Evolutionary conservation across 2,329 filamentous ascomycete genomes (phyloP).

Genomic region (Aspergillus nomiae): DNA sequence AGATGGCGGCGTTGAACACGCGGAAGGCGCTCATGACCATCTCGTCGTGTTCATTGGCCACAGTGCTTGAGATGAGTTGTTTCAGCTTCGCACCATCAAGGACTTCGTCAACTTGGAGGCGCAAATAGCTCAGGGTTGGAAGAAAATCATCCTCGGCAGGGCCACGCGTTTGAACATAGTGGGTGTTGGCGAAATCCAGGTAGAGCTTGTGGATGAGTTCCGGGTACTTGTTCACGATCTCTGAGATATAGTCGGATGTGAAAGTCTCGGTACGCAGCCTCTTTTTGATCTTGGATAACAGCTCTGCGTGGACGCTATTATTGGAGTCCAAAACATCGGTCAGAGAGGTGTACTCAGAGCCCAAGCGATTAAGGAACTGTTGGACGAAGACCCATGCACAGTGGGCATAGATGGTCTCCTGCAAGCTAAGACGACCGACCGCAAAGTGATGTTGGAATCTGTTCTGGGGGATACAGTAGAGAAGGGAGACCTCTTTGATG

Average conservation of each 20-base stretch:
- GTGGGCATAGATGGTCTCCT: constrained; percentile 96
- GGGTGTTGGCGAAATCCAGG: constrained; percentile 84
- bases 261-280: constrained; percentile 95
- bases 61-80: constrained; percentile 75
- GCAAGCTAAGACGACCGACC: constrained; percentile 80
- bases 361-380: constrained; percentile 95
- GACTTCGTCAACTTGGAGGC: constrained; percentile 70
- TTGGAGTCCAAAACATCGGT: constrained; percentile 75
- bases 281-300: constrained; percentile 93
- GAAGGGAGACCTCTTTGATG: constrained; percentile 94
- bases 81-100: constrained; percentile 73
- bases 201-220: constrained; percentile 85
- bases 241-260: constrained; percentile 94
- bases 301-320: constrained; percentile 82
- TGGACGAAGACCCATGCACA: constrained; percentile 97
- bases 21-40: constrained; percentile 98
- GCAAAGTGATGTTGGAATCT: constrained; percentile 91
- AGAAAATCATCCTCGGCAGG: constrained; percentile 66
- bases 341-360: constrained; percentile 86
- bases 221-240: constrained; percentile 93
- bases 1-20: constrained; percentile 87
- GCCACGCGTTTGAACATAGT: constrained; percentile 70
- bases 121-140: constrained; percentile 69
- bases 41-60: constrained; percentile 89
- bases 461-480: constrained; percentile 98